Conservation (phyloP, 305 asterid genomes). For the Fraxinus platypoda region DNA sequence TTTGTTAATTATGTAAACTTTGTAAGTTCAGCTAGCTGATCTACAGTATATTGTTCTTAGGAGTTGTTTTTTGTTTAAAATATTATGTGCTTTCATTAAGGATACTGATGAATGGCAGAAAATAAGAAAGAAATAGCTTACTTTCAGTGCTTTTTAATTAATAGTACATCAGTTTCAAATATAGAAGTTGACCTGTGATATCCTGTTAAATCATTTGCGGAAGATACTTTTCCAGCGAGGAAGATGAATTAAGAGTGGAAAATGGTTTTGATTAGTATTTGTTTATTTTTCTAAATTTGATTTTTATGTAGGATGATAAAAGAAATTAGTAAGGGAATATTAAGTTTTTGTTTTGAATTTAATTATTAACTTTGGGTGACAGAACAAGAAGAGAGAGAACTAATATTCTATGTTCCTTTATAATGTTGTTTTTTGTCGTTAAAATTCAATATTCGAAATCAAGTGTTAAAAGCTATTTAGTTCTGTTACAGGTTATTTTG, state of each 20-base stretch:
- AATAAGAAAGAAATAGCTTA: not conserved
- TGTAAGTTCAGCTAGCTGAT: not conserved
- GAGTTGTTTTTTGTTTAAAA: not conserved
- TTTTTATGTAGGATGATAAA: not conserved
- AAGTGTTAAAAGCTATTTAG: not conserved
- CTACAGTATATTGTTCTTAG: not conserved
- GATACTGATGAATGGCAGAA: not conserved
- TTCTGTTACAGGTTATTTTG: constrained; percentile 23
- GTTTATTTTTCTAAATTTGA: not conserved
- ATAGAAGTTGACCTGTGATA: not conserved
- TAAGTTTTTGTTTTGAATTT: not conserved
- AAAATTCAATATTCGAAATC: not conserved
- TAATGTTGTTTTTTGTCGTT: too few species aligned
- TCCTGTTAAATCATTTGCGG: not conserved
- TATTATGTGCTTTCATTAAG: not conserved
- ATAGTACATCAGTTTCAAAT: not conserved
- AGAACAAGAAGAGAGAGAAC: not conserved
- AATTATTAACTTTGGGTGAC: not conserved
- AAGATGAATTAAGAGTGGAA: not conserved
- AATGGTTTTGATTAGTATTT: not conserved
- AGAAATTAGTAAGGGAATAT: not conserved
- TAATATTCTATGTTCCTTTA: not conserved
- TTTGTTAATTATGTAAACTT: not conserved
- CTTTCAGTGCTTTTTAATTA: not conserved
- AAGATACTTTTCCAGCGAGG: not conserved